Conservation (phyloP, 1,284 basidiomycete species). For the Trametes versicolor region DNA sequence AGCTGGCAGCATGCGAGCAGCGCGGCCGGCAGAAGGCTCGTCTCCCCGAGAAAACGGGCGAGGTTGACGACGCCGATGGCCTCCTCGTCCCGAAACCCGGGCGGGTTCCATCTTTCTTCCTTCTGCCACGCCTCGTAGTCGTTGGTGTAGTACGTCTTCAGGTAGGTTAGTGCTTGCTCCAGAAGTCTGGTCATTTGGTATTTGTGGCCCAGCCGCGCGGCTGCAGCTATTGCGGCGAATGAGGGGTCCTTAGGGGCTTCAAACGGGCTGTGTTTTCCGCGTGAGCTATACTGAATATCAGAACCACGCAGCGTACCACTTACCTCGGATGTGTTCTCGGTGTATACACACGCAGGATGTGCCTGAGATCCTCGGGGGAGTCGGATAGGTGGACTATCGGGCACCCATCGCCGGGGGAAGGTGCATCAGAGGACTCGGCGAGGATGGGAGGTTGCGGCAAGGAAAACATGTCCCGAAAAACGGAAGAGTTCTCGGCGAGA, state of each 20-base stretch:
- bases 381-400: too few relatives aligned
- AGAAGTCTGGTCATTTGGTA: conserved; percentile 2
- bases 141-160: conserved; percentile 1
- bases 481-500: conserved; percentile 23
- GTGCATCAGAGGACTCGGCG: background rate
- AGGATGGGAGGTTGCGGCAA: conserved; percentile 10
- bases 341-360: too few relatives aligned
- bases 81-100: background rate
- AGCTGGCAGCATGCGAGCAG: background rate
- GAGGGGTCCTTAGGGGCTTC: background rate
- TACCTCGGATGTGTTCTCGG: too few relatives aligned
- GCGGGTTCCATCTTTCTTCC: too few relatives aligned
- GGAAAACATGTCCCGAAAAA: conserved; percentile 12
- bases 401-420: too few relatives aligned
- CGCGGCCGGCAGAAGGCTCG: background rate
- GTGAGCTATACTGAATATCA: too few relatives aligned
- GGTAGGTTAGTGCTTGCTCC: background rate
- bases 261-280: background rate
- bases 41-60: background rate
- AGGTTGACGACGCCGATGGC: background rate
- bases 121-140: background rate
- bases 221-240: background rate
- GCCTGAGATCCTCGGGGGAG: too few relatives aligned
- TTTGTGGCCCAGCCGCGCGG: background rate
- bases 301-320: background rate